These are phyloP conservation scores for Aureobasidium sp. DNA, from an alignment of 2,329 filamentous ascomycete genomes.

Conservation along the genomic window DNA sequence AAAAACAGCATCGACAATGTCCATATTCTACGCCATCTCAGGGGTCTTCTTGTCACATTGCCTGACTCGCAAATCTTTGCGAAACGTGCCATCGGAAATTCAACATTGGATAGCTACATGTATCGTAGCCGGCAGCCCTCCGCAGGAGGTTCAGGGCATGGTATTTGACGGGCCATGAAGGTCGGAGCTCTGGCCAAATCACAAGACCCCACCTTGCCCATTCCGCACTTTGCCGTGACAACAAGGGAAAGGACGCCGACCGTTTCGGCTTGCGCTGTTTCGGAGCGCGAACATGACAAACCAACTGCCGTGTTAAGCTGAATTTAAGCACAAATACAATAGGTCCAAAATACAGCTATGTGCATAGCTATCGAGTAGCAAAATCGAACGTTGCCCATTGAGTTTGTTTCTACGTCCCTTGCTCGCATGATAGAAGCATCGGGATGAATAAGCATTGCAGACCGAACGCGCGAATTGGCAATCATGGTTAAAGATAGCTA, in stretches of 20 bases:
- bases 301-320: background rate
- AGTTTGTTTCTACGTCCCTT: background rate
- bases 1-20: too few species aligned
- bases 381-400: too few species aligned
- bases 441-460: background rate
- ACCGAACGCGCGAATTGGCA: background rate
- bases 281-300: slow-evolving; percentile 7
- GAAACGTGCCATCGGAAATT: too few species aligned
- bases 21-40: background rate
- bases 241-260: background rate
- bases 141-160: background rate
- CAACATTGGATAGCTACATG: too few species aligned
- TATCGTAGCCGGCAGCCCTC: too few species aligned
- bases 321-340: background rate
- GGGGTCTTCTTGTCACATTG: background rate
- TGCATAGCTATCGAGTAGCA: background rate
- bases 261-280: background rate
- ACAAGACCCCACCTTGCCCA: background rate
- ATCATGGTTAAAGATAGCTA: background rate
- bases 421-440: background rate
- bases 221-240: background rate
- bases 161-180: background rate
- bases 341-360: background rate
- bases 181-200: too few species aligned
- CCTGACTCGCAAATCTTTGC: background rate